A percentile compares a stretch with the other conserved stretches of the same genome.
These are phyloP conservation scores for Apiotrichum montevideense DNA, from an alignment of 1,284 basidiomycete species.

Conservation along the genomic window DNA sequence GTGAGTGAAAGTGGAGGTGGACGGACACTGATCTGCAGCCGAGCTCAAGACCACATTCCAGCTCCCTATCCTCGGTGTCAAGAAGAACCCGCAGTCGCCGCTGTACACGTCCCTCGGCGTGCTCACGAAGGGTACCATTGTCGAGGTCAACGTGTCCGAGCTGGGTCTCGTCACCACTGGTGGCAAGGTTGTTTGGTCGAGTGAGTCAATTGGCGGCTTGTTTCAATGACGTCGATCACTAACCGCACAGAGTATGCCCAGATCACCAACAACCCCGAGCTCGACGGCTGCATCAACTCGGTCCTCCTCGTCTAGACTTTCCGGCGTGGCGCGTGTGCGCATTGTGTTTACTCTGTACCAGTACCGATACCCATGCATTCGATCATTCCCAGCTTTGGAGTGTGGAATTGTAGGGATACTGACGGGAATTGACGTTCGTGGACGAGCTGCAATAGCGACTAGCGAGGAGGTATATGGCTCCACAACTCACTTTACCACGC, in stretches of 20 bases:
- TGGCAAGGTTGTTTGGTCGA: slow-evolving; percentile 74
- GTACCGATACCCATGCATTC: slow-evolving; percentile 14
- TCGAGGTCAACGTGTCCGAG: slow-evolving; percentile 97
- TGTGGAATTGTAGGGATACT: too few species aligned
- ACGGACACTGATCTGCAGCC: slow-evolving; percentile 52
- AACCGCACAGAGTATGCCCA: slow-evolving; percentile 76
- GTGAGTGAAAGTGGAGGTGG: slow-evolving; percentile 52
- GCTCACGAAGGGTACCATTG: slow-evolving; percentile 95
- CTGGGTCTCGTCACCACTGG: slow-evolving; percentile 98
- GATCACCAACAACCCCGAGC: slow-evolving; percentile 92
- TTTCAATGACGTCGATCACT: background rate
- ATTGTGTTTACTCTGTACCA: slow-evolving; percentile 8
- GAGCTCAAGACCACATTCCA: slow-evolving; percentile 99
- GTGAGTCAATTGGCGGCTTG: slow-evolving; percentile 35
- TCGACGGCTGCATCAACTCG: slow-evolving; percentile 93
- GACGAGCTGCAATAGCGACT: too few species aligned
- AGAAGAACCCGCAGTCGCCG: slow-evolving; percentile 99
- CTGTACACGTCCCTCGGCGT: slow-evolving; percentile 89
- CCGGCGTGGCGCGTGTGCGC: background rate
- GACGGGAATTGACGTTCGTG: too few species aligned
- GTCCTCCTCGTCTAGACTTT: slow-evolving; percentile 56
- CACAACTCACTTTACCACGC: too few species aligned
- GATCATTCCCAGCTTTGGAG: background rate
- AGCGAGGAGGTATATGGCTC: too few species aligned
- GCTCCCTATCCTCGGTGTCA: slow-evolving; percentile 93